Conservation (phyloP, 129 eudicot genomes). For the Solidago caesia region DNA sequence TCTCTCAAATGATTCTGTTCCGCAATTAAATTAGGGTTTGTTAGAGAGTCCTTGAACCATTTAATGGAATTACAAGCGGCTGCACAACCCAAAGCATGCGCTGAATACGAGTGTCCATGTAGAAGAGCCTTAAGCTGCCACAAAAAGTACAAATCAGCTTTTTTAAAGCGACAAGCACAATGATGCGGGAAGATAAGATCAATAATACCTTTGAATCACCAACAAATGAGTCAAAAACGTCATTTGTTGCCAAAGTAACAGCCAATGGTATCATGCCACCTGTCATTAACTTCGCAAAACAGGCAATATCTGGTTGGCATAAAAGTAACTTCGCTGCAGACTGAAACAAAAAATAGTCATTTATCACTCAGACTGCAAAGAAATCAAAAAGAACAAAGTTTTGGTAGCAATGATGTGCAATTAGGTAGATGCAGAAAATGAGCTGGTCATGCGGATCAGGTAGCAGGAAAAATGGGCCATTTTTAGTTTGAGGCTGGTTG, state of each 20-base stretch:
- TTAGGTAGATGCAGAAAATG: background rate
- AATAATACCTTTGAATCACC: constrained; percentile 86
- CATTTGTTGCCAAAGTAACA: constrained; percentile 79
- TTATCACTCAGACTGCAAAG: constrained; percentile 4
- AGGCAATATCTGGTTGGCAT: constrained; percentile 91
- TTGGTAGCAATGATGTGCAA: background rate
- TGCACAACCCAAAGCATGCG: constrained; percentile 92
- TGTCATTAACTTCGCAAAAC: constrained; percentile 93
- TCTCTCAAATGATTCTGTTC: constrained; percentile 58
- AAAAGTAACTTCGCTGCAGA: constrained; percentile 85
- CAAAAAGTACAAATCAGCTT: constrained; percentile 1
- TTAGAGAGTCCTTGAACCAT: constrained; percentile 72
- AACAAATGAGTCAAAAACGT: constrained; percentile 67
- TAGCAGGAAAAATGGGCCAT: background rate
- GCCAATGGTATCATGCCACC: constrained; percentile 96
- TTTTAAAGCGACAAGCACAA: background rate
- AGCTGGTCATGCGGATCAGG: background rate
- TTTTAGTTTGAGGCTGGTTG: background rate
- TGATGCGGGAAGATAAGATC: constrained; percentile 13
- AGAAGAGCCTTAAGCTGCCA: constrained; percentile 84
- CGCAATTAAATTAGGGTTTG: constrained; percentile 55
- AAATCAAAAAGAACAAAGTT: background rate
- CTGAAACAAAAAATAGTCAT: constrained; percentile 36
- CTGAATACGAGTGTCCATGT: constrained; percentile 95
- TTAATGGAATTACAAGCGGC: constrained; percentile 77